Percentiles rank a stretch among this genome's conserved stretches.
Evolutionary conservation across 2,329 filamentous ascomycete genomes (phyloP).

Genomic region (Celoporthe dispersa): DNA sequence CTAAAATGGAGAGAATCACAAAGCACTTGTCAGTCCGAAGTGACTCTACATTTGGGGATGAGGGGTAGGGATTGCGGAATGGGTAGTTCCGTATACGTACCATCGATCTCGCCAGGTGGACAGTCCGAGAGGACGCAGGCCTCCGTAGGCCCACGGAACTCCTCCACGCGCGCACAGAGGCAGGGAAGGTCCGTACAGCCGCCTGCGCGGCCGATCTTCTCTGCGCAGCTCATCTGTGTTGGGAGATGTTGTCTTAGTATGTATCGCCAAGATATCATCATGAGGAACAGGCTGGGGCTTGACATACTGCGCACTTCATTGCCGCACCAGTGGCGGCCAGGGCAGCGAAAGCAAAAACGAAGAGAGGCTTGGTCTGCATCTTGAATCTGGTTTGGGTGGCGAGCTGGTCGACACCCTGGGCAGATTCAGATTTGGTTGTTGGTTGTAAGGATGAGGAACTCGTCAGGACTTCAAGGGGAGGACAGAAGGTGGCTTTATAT

Average conservation of each 20-base stretch:
- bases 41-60: not conserved
- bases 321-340: not conserved
- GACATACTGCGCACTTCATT: not conserved
- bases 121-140: not conserved
- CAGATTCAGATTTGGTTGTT: not conserved
- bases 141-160: not conserved
- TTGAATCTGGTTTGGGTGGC: not conserved
- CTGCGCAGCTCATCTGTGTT: not conserved
- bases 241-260: not conserved
- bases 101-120: not conserved
- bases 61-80: not conserved
- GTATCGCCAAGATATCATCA: too few species aligned
- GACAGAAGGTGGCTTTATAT: not conserved
- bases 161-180: not conserved
- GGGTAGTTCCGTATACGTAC: not conserved
- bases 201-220: not conserved
- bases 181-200: not conserved
- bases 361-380: not conserved
- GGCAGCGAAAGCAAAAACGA: not conserved
- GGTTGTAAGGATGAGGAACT: not conserved
- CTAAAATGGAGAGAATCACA: not conserved
- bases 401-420: not conserved
- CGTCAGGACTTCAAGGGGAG: not conserved
- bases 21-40: not conserved
- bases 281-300: not conserved